These are phyloP conservation scores for Sporothrix inflata DNA, from an alignment of 2,329 filamentous ascomycete genomes.

Conservation along the genomic window DNA sequence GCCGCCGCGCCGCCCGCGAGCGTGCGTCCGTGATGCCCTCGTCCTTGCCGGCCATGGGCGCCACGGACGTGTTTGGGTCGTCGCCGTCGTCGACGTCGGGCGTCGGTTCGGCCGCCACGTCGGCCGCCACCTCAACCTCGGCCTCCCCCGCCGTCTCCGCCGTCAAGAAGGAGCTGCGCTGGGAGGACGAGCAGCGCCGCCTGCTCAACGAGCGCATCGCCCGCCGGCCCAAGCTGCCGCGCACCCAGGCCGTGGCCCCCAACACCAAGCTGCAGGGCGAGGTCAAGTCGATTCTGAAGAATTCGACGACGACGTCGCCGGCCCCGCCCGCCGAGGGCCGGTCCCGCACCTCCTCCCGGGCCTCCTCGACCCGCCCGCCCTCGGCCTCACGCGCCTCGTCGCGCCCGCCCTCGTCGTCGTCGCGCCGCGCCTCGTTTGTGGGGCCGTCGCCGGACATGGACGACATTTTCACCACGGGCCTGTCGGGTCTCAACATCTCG, in stretches of 20 bases:
- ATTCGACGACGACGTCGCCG: slow-evolving; percentile 21
- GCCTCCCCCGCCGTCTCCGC: slow-evolving; percentile 31
- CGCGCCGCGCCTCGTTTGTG: slow-evolving; percentile 26
- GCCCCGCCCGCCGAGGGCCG: slow-evolving; percentile 15
- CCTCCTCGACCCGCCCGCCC: slow-evolving; percentile 6
- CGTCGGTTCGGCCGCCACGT: slow-evolving; percentile 6
- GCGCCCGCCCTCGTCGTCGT: slow-evolving; percentile 17
- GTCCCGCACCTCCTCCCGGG: slow-evolving; percentile 3
- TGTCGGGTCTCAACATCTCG: slow-evolving; percentile 31
- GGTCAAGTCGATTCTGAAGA: slow-evolving; percentile 42
- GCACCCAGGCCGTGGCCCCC: slow-evolving; percentile 27
- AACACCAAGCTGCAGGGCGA: slow-evolving; percentile 32
- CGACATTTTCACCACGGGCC: slow-evolving; percentile 20
- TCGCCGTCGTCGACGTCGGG: slow-evolving; percentile 30
- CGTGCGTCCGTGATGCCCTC: slow-evolving; percentile 32
- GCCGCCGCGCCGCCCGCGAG: slow-evolving; percentile 29
- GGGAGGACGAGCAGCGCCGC: slow-evolving; percentile 39
- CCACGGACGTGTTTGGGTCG: slow-evolving; percentile 32
- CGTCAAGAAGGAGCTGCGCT: slow-evolving; percentile 38
- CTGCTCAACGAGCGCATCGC: slow-evolving; percentile 41
- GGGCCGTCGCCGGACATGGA: not conserved
- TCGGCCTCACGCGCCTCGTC: slow-evolving; percentile 18
- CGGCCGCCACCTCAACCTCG: slow-evolving; percentile 7
- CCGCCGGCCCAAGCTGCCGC: slow-evolving; percentile 36
- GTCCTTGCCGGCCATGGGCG: slow-evolving; percentile 34